Base-by-base conservation (phyloP, 352 stramenopile genomes). In the Globisporangium yorkense region DNA sequence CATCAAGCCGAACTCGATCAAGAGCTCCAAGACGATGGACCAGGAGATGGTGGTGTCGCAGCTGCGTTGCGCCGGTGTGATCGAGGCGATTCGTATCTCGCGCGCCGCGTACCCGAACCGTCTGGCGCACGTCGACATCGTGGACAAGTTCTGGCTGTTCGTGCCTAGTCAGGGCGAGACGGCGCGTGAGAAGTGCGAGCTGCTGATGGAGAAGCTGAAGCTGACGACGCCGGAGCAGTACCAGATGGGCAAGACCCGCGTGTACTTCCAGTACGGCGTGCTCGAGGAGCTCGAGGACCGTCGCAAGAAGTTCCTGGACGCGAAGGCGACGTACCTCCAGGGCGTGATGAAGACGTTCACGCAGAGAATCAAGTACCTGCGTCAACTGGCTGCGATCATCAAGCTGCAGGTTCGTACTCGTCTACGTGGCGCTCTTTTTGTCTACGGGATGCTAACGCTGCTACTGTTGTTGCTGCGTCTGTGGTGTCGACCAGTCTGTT, bases 1-100 rank as follows among this genome's bases (percentile, higher is more conserved):
- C 74, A 98, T 99, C 59, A 99, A 99, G 79, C 97, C 97, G 0
- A 99, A 99, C 74, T 86, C 98, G 68, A 88, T 96, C 35, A 97
- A 99, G 67, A 97, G 97, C 65, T 58, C 85, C 5, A 76, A 62
- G 1, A 71, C 58, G 20, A 92, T 99, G 78, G 94, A 97, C 47
- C 73, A 97, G 41, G 75, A 87, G 27, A 92, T 98, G 77, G 85
- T 98, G 5, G 94, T 98, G 4, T 95, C 98, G 40, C 97, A 99
- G 71, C 69, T 99, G 45, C 84, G 90, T 29, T 99, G 98, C 61
- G 96, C 96, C 63, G 98, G 97, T 84, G 96, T 99, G 13, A 97
- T 99, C 67, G 98, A 99, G 65, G 98, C 97, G 15, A 98, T 99
- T 58, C 89, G 96, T 61, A 98, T 99, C 51, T 96, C 96, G 51